phyloP scores from a whole-genome alignment of 75 land plant species.

The Selaginella moellendorffii region DNA sequence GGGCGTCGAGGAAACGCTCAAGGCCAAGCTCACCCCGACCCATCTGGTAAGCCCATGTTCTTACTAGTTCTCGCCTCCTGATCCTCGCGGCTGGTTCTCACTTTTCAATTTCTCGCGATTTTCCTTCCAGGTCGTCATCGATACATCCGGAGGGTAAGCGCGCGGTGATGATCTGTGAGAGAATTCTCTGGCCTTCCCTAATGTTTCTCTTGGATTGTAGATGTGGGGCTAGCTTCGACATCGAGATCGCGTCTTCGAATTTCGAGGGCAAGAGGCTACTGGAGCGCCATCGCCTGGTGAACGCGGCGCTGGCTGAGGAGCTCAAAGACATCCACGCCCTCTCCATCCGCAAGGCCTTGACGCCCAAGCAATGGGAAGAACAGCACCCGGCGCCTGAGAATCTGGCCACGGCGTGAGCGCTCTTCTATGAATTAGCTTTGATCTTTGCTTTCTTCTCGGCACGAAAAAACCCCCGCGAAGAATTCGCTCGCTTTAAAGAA shows the following conservation, averaged over 20 bases:
- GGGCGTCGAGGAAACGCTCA: constrained; percentile 1
- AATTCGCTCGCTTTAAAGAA: no score
- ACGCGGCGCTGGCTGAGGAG: constrained; percentile 67
- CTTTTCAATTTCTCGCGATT: background rate
- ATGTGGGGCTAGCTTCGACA: constrained; percentile 82
- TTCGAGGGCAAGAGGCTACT: constrained; percentile 91
- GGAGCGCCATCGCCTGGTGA: constrained; percentile 86
- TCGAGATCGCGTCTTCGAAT: constrained; percentile 73
- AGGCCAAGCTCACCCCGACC: background rate
- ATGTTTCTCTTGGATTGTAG: no score
- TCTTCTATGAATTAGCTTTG: no score
- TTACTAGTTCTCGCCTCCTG: constrained; percentile 2
- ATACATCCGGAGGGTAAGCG: constrained; percentile 10
- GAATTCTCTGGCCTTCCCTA: no score
- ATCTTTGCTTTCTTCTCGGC: no score
- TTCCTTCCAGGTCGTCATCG: constrained; percentile 1
- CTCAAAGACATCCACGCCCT: constrained; percentile 92
- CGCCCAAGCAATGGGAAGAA: constrained; percentile 82
- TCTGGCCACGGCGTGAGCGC: no score
- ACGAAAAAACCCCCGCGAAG: no score
- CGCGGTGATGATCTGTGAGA: no score
- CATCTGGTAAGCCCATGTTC: background rate
- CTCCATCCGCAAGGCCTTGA: constrained; percentile 71
- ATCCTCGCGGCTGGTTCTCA: background rate
- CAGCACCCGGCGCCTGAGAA: no score